Conservation (phyloP, 331 rosid genomes). For the Cydonia oblonga region DNA sequence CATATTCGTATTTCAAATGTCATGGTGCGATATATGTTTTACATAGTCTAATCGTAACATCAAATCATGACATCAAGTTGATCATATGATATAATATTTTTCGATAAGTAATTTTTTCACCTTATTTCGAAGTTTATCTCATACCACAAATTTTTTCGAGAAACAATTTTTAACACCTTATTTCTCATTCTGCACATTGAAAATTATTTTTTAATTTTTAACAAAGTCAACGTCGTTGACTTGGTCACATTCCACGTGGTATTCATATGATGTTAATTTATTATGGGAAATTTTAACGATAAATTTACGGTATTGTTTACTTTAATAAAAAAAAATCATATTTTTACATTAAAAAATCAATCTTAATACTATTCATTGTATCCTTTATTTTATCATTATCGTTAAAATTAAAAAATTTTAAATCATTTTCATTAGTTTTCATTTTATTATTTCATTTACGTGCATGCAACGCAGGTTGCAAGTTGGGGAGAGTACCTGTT, state of each 20-base stretch:
- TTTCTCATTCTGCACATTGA: background rate
- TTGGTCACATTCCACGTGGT: background rate
- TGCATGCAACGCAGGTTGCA: conserved; percentile 45
- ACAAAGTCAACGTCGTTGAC: background rate
- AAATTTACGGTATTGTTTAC: no score
- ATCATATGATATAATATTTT: background rate
- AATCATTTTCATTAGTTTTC: no score
- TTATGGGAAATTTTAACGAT: no score
- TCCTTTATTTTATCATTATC: no score
- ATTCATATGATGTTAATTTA: background rate
- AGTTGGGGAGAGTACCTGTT: conserved; percentile 86
- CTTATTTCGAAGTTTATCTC: background rate
- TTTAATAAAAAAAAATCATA: no score
- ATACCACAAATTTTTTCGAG: background rate
- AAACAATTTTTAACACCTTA: background rate
- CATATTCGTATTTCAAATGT: no score
- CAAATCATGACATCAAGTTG: background rate
- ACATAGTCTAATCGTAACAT: no score
- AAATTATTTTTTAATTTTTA: background rate
- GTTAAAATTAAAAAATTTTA: no score
- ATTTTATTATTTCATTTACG: background rate
- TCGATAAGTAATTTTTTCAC: background rate
- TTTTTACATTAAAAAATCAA: no score
- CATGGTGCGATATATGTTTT: no score
- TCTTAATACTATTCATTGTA: no score